Conservation (phyloP, 2,329 filamentous ascomycete genomes). For the Cercospora brassicicola region DNA sequence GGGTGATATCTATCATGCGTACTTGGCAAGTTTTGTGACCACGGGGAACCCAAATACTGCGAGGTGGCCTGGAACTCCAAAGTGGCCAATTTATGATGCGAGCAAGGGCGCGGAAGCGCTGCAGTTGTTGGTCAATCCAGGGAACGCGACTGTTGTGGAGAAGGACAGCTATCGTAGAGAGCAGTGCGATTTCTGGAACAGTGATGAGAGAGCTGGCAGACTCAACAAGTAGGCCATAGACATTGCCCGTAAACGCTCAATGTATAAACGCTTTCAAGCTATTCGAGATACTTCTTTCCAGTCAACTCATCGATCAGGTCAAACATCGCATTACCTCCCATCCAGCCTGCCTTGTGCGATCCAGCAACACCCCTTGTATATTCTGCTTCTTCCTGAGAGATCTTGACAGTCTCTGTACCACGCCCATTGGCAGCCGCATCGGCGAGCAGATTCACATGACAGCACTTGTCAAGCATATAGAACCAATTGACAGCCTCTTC, state of each 20-base stretch:
- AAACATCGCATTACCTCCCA: slow-evolving; percentile 24
- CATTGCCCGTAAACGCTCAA: not conserved
- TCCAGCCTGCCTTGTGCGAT: slow-evolving; percentile 19
- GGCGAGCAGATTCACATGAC: slow-evolving; percentile 46
- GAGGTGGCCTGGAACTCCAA: slow-evolving; percentile 26
- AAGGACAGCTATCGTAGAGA: slow-evolving; percentile 14
- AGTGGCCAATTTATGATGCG: slow-evolving; percentile 37
- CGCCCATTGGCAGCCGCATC: slow-evolving; percentile 61
- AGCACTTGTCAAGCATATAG: slow-evolving; percentile 39
- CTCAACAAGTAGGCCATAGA: slow-evolving; percentile 9
- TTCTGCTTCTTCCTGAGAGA: slow-evolving; percentile 64
- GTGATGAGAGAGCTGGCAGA: slow-evolving; percentile 15
- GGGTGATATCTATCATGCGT: slow-evolving; percentile 37
- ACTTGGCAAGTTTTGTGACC: slow-evolving; percentile 41
- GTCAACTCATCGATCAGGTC: slow-evolving; percentile 27
- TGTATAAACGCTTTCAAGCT: not conserved
- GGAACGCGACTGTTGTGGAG: slow-evolving; percentile 19
- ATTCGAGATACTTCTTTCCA: slow-evolving; percentile 24
- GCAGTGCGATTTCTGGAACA: slow-evolving; percentile 23
- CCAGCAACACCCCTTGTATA: slow-evolving; percentile 41
- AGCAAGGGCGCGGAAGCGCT: slow-evolving; percentile 18
- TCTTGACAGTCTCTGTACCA: slow-evolving; percentile 63
- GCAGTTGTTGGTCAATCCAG: slow-evolving; percentile 19
- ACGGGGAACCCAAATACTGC: slow-evolving; percentile 40
- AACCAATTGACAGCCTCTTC: slow-evolving; percentile 44